Evolutionary conservation across 1,284 basidiomycete genomes (phyloP), one percentile per base, ranked within the genome.

Genomic region (Cryptococcus sp.): DNA sequence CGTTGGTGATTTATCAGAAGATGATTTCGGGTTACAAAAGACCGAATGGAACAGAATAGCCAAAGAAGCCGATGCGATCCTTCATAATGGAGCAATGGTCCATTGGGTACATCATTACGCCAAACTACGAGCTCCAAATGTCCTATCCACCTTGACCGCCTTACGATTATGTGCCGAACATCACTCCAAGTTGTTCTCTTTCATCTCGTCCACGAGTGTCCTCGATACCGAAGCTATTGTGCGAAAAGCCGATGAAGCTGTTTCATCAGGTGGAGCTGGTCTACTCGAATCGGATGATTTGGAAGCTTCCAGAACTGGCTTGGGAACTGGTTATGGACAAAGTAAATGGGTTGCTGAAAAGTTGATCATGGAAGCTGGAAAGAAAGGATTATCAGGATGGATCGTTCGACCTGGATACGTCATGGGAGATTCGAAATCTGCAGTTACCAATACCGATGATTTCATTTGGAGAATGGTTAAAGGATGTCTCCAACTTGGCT

Each of bases 91-190:
- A 43, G 96, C 96, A 21, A 77, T 98, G 70, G 96, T 98, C 14
- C 96, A 98, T 71, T 99, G 96, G 96, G 91, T 98, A 2, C 98
- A 98, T 75, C 91, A 93, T 0, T 99, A 99, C 76, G 86, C 91
- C 70, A 91, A 87, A 74, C 81, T 99, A 34, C 87, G 93, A 16
- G 81, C 86, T 0, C 84, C 93, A 24, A 99, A 98, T 70, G 96
- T 98, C 13, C 70, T 93, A 3, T 86, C 88, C 0, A 98, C 96
- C 2, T 67, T 98, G 50, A 87, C 87, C 2, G 84, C 85, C 1
- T 81, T 97, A 49, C 82, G 88, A 46, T 82, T 99, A 25, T 90
- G 90, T 13, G 82, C 78, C 3, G 67, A 84, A 2, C 80, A 79
- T 21, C 88, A 85, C 69, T 81, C 87, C 39, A 98, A 98, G 78